phyloP scores from a whole-genome alignment of 2,329 filamentous ascomycete species.

The Berkeleyomyces rouxiae region DNA sequence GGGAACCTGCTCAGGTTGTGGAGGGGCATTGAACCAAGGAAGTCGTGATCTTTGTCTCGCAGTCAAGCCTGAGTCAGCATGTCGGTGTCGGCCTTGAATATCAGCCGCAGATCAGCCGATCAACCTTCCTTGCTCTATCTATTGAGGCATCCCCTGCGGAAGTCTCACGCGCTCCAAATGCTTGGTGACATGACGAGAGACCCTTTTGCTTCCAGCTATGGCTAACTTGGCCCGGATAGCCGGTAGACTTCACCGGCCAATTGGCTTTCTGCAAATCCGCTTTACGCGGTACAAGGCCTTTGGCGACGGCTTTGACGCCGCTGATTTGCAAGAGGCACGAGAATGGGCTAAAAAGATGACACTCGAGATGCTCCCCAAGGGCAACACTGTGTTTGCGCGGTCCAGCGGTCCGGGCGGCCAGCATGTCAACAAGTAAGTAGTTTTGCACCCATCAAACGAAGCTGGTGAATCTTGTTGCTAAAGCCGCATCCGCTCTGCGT shows the following conservation, averaged over 20 bases:
- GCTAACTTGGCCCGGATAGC: not conserved
- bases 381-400: slow-evolving; percentile 37
- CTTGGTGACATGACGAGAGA: not conserved
- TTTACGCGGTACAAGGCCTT: slow-evolving; percentile 30
- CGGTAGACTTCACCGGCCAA: slow-evolving; percentile 15
- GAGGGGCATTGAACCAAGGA: too few relatives aligned
- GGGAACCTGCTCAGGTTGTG: too few relatives aligned
- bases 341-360: slow-evolving; percentile 33
- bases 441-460: not conserved
- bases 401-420: slow-evolving; percentile 45
- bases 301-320: slow-evolving; percentile 32
- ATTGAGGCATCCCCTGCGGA: not conserved
- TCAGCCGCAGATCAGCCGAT: not conserved
- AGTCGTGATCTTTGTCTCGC: too few relatives aligned
- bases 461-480: not conserved
- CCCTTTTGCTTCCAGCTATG: slow-evolving; percentile 1
- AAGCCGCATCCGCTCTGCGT: not conserved
- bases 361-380: slow-evolving; percentile 29
- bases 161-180: not conserved
- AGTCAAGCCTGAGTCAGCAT: too few relatives aligned
- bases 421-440: slow-evolving; percentile 44
- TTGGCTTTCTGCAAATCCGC: slow-evolving; percentile 19
- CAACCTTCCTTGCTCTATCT: not conserved
- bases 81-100: not conserved
- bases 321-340: slow-evolving; percentile 34